phyloP scores from a whole-genome alignment of 2,329 filamentous ascomycete genomes.

The Fusarium longipes region DNA sequence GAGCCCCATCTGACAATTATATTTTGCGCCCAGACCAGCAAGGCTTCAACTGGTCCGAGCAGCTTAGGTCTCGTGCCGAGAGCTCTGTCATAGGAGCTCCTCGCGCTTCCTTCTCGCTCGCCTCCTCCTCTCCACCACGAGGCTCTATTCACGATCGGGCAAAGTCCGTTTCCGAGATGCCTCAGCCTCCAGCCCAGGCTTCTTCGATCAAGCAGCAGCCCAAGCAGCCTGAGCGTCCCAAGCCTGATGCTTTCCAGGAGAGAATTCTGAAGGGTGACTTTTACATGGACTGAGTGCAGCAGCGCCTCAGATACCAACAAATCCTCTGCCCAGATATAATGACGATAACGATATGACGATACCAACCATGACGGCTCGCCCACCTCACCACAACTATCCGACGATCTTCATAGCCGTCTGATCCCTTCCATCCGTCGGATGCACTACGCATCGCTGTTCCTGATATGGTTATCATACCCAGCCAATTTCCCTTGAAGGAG shows the following conservation, averaged over 20 bases:
- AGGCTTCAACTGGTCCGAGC: conserved; percentile 97
- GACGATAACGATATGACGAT: conserved; percentile 41
- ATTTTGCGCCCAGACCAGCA: conserved; percentile 76
- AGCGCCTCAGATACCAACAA: conserved; percentile 6
- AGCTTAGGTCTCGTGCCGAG: conserved; percentile 91
- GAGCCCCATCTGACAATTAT: conserved; percentile 73
- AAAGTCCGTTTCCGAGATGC: conserved; percentile 76
- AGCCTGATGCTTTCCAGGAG: conserved; percentile 96
- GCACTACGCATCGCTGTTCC: conserved; percentile 24
- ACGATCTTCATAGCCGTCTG: conserved; percentile 27
- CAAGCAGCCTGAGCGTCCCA: conserved; percentile 61
- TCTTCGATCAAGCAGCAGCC: conserved; percentile 57
- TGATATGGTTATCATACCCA: conserved; percentile 25
- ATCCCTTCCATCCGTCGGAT: conserved; percentile 12
- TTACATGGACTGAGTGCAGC: conserved; percentile 84
- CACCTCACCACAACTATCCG: conserved; percentile 20
- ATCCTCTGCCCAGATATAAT: conserved; percentile 33
- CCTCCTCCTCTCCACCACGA: conserved; percentile 55
- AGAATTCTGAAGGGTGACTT: conserved; percentile 98
- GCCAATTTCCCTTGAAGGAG: conserved; percentile 25
- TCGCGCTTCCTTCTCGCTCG: conserved; percentile 69
- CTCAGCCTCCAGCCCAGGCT: conserved; percentile 64
- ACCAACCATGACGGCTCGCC: conserved; percentile 27
- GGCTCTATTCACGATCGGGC: conserved; percentile 69
- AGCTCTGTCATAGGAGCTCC: conserved; percentile 72